Base-by-base conservation (phyloP, 2,329 filamentous ascomycete genomes). In the Trichoderma sp. region DNA sequence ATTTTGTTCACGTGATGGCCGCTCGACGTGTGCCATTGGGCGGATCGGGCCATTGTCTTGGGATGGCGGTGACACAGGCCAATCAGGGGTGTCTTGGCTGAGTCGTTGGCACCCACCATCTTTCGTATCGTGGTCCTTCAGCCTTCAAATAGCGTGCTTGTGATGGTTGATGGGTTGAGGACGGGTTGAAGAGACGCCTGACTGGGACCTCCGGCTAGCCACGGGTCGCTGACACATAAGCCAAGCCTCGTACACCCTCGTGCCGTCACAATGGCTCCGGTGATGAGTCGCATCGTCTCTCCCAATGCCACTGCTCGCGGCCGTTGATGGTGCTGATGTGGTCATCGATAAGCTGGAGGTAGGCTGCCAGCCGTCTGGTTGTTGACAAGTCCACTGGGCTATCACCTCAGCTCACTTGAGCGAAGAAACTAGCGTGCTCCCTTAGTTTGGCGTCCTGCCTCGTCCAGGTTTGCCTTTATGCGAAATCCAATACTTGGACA, bases 21-120 rank as follows among this genome's bases (percentile, higher is more conserved):
- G 30, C 61, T 73, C 66, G 72, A 79, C 77, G 79, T 75, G 77
- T 76, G 77, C 77, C 77, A 79, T 79, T 78, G 72, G 76, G 78
- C 78, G 78, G 79, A 78, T 74, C 77, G 79, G 73, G 73, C 77
- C 76, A 76, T 78, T 78, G 72, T 72, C 71, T 75, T 70, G 65
- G 58, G 58, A 66, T 60, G 63, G 63, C 54, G 26, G 56, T 56
- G 71, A 69, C 69, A 70, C 55, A 71, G 56, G 65, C 75, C 74
- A 77, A 74, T 75, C 71, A 73, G 64, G 52, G 26, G 21, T 6
- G 18, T 26, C 28, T 54, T 24, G 28, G 56, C 39, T 52, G 49
- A 64, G 56, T 34, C 37, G 49, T 39, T 37, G 7, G 13, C 55
- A 28, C 59, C 39, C 66, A 68, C 58, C 66, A 60, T 60, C 59